Conservation (phyloP, 208 protist genomes). For the Crithidia thermophila region DNA sequence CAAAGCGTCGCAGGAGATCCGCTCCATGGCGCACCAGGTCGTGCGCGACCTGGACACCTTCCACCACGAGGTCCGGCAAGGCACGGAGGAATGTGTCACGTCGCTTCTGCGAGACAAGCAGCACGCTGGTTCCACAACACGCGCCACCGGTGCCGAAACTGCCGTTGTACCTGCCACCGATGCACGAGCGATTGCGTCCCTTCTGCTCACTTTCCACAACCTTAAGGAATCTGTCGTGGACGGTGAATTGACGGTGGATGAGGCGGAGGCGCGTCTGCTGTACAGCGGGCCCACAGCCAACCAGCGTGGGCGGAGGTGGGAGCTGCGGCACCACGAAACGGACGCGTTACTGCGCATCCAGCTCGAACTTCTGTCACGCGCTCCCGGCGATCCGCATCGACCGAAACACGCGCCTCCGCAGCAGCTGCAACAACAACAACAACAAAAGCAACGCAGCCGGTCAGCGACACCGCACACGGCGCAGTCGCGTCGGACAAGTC, state of each 20-base stretch:
- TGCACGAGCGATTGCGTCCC: slow-evolving; percentile 17
- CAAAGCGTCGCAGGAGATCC: neutral
- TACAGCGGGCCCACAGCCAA: slow-evolving; percentile 21
- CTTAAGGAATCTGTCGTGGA: slow-evolving; percentile 7
- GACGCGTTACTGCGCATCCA: slow-evolving; percentile 28
- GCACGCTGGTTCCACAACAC: neutral
- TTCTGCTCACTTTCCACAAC: slow-evolving; percentile 12
- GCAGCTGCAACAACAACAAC: neutral
- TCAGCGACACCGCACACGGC: neutral
- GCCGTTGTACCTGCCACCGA: neutral
- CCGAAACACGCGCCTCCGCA: neutral
- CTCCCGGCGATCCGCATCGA: neutral
- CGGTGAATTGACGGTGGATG: slow-evolving; percentile 17
- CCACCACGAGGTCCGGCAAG: slow-evolving; percentile 6
- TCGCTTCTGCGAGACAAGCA: neutral
- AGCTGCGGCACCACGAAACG: slow-evolving; percentile 30
- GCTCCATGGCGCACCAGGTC: slow-evolving; percentile 21
- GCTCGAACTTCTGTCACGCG: slow-evolving; percentile 17
- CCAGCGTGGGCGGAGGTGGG: slow-evolving; percentile 21
- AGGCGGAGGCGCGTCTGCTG: slow-evolving; percentile 12
- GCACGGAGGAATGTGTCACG: neutral
- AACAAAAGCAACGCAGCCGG: too few relatives aligned
- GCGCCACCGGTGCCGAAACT: neutral
- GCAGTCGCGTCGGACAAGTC: neutral
- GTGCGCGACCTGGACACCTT: slow-evolving; percentile 18